Percentiles rank a stretch among this genome's conserved stretches.
Conservation (phyloP, 1,284 basidiomycete species). For the Leccinum huronense region DNA sequence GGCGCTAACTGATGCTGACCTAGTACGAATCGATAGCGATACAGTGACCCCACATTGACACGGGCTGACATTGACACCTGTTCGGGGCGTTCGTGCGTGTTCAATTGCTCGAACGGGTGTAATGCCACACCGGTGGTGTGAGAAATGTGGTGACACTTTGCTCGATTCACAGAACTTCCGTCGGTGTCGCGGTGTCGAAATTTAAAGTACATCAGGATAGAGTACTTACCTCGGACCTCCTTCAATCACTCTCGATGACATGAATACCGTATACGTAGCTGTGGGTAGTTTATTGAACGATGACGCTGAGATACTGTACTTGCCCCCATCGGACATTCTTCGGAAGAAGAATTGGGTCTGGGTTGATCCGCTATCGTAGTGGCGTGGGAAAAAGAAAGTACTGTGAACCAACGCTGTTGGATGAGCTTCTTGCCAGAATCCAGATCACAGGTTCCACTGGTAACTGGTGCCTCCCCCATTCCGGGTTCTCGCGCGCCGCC, state of each 20-base stretch:
- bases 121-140: background rate
- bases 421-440: background rate
- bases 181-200: background rate
- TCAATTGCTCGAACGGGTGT: background rate
- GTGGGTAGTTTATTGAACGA: background rate
- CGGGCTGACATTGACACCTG: background rate
- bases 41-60: background rate
- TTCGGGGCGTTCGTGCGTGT: background rate
- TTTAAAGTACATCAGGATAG: background rate
- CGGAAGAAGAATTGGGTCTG: background rate
- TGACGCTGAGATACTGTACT: background rate
- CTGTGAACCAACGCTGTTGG: background rate
- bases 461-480: too few species aligned
- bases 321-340: background rate
- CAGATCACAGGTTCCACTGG: too few species aligned
- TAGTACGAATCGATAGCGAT: background rate
- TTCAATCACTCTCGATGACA: background rate
- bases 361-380: background rate
- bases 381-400: background rate
- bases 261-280: background rate
- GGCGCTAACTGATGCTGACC: background rate
- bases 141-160: background rate
- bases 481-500: too few species aligned
- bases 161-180: background rate
- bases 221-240: background rate